These are phyloP conservation scores for Diaporthe aspalathi DNA, from an alignment of 2,329 filamentous ascomycete species.

Conservation along the genomic window DNA sequence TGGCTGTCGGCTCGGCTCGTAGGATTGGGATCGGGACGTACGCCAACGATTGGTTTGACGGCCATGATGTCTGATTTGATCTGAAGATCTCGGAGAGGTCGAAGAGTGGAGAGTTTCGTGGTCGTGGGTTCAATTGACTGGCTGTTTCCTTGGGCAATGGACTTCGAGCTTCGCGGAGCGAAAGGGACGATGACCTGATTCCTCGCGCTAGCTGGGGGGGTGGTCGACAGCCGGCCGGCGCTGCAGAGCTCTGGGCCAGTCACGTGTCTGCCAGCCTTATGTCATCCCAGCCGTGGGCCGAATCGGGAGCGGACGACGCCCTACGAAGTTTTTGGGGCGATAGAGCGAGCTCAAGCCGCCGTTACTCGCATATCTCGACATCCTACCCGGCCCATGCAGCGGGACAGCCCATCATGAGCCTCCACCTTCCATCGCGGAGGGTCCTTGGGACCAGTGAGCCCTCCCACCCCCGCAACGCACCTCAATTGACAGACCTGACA, in stretches of 20 bases:
- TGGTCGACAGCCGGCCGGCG: not conserved
- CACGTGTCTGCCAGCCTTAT: slow-evolving; percentile 32
- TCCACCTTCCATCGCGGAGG: slow-evolving; percentile 72
- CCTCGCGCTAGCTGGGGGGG: slow-evolving; percentile 34
- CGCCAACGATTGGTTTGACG: slow-evolving; percentile 68
- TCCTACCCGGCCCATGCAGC: slow-evolving; percentile 41
- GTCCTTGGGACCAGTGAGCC: slow-evolving; percentile 68
- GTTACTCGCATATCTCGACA: slow-evolving; percentile 7
- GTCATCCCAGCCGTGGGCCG: slow-evolving; percentile 18
- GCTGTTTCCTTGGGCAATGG: slow-evolving; percentile 20
- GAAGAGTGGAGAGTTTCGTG: slow-evolving; percentile 37
- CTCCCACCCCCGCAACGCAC: slow-evolving; percentile 41
- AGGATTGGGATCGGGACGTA: slow-evolving; percentile 55
- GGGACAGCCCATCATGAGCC: slow-evolving; percentile 65
- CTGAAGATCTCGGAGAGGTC: slow-evolving; percentile 31
- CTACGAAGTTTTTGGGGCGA: slow-evolving; percentile 27
- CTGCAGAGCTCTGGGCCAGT: not conserved
- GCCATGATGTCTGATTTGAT: slow-evolving; percentile 58
- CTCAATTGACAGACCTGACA: slow-evolving; percentile 21
- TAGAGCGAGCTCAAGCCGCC: slow-evolving; percentile 1
- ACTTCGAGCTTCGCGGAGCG: slow-evolving; percentile 24
- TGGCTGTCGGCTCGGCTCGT: not conserved
- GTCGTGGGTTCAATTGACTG: slow-evolving; percentile 32
- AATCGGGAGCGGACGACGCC: slow-evolving; percentile 20
- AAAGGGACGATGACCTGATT: slow-evolving; percentile 38